A percentile compares a stretch with the other conserved stretches of the same genome.
Conservation (phyloP, 1,284 basidiomycete genomes). For the Sporisorium iseilematis-ciliati region DNA sequence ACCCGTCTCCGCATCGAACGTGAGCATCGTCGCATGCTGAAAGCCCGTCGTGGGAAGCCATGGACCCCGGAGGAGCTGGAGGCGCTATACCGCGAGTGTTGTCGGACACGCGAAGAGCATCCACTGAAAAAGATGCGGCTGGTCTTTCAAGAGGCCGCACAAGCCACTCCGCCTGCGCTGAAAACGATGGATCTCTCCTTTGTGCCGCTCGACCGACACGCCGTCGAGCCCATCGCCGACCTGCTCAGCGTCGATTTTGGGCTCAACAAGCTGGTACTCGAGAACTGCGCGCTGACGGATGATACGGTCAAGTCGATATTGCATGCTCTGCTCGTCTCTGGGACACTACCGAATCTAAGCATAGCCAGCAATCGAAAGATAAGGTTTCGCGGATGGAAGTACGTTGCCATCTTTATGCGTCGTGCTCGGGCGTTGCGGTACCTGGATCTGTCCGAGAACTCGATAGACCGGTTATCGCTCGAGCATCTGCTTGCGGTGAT, state of each 20-base stretch:
- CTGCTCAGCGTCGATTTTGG: constrained; percentile 66
- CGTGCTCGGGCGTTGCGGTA: constrained; percentile 83
- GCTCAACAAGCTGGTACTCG: constrained; percentile 62
- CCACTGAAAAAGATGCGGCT: constrained; percentile 65
- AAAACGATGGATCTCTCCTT: constrained; percentile 62
- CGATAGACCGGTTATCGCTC: constrained; percentile 79
- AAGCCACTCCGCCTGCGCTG: constrained; percentile 48
- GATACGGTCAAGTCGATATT: constrained; percentile 86
- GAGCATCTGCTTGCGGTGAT: constrained; percentile 82
- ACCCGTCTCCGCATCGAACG: constrained; percentile 62
- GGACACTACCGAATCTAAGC: constrained; percentile 83
- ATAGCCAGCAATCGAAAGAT: constrained; percentile 87
- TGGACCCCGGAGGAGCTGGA: constrained; percentile 65
- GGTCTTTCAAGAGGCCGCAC: constrained; percentile 60
- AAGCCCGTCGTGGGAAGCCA: constrained; percentile 40
- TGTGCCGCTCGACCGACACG: constrained; percentile 55
- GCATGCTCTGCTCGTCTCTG: constrained; percentile 87
- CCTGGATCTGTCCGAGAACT: constrained; percentile 88
- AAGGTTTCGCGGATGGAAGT: constrained; percentile 81
- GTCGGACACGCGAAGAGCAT: constrained; percentile 66
- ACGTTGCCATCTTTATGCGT: constrained; percentile 82
- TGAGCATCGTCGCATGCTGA: constrained; percentile 58
- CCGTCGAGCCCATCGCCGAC: constrained; percentile 64
- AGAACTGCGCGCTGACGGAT: constrained; percentile 64
- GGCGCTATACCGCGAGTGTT: constrained; percentile 66